phyloP scores from a whole-genome alignment of 768 basidiomycete species.

The Agrocybe praecox region DNA sequence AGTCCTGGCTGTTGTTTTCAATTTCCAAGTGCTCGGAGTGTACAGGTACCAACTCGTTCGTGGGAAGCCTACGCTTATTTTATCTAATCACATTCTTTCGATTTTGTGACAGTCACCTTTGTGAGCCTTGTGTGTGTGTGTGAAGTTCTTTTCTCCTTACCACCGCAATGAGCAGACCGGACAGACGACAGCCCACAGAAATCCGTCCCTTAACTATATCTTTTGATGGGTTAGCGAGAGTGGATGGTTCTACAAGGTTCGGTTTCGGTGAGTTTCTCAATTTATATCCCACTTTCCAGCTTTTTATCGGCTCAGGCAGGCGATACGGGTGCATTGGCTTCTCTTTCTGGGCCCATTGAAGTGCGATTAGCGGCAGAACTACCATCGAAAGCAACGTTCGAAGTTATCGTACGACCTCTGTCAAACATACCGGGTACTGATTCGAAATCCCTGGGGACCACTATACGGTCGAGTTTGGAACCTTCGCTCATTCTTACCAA shows the following conservation, averaged over 20 bases:
- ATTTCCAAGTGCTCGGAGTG: no score
- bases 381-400: constrained; percentile 73
- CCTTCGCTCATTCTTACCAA: constrained; percentile 67
- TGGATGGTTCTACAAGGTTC: constrained; percentile 79
- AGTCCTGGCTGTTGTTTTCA: no score
- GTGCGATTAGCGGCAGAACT: constrained; percentile 70
- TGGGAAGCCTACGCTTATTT: not conserved
- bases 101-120: not conserved
- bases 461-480: constrained; percentile 57
- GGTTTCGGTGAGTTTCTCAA: constrained; percentile 47
- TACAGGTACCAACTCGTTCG: not conserved
- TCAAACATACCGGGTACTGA: constrained; percentile 70
- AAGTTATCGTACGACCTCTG: constrained; percentile 72
- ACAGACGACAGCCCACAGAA: constrained; percentile 36
- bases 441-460: constrained; percentile 58
- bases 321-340: constrained; percentile 56
- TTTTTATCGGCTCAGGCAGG: constrained; percentile 24
- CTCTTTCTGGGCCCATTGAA: constrained; percentile 82
- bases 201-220: constrained; percentile 41
- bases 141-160: not conserved
- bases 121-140: no score
- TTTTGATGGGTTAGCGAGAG: constrained; percentile 66
- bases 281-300: not conserved
- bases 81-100: not conserved
- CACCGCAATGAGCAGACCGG: constrained; percentile 28